Base-by-base conservation (phyloP, 768 basidiomycete genomes). In the Tricholoma hemisulphureum region DNA sequence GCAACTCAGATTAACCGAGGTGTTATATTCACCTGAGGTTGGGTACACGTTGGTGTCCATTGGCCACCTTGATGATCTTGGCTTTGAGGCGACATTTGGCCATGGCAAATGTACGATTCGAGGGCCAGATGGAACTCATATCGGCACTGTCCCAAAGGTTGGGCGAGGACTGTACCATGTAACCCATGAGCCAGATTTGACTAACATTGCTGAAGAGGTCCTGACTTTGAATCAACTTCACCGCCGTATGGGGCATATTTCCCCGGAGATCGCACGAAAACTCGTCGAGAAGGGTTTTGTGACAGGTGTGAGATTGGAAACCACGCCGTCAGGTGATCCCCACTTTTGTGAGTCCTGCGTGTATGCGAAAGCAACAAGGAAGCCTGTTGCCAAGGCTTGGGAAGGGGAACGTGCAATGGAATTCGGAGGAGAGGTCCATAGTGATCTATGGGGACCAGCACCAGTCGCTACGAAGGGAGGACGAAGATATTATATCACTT, bases 401-500 rank as follows among this genome's bases (percentile, higher is more conserved):
- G 45, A 66, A n/a, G 68, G 70, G 1, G 64, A 72, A 4, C 62
- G 63, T 3, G 68, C 73, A 0, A 61, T 52, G 1, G 61, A 58
- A 79, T 58, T 62, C 35, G 6, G n/a, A n/a, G n/a, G n/a, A n/a
- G n/a, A n/a, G n/a, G n/a, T n/a, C n/a, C n/a, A n/a, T n/a, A n/a
- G n/a, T n/a, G 39, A 60, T 13, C 31, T 82, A 0, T 83, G 80
- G 79, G 79, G 80, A 13, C 80, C 77, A 3, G 70, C 76, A 0
- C 70, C 65, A 0, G 62, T 74, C 0, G 48, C 56, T 11, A 73
- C 56, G 1, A 57, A 65, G 0, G 64, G 68, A 0, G 67, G 71
- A 23, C 53, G 65, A 9, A 20, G 31, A 0, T 79, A 80, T 48
- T 41, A 37, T 5, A 11, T 37, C 16, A 37, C 35, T 13, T 37